Evolutionary conservation across 2,329 filamentous ascomycete species (phyloP).

Genomic region (Teratosphaeria epicoccoides): DNA sequence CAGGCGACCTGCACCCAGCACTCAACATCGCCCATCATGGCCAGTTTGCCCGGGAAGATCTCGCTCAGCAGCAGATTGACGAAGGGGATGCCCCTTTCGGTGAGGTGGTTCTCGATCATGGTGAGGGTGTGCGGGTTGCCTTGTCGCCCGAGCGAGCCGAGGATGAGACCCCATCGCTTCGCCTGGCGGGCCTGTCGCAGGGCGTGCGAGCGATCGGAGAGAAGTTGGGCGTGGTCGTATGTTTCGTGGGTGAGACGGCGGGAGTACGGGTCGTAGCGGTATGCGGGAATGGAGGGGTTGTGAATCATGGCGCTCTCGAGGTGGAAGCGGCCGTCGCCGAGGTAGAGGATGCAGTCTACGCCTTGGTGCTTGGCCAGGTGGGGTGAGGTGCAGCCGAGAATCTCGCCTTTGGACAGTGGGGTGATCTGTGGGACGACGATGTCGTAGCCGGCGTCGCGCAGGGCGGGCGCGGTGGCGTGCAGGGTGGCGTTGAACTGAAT

Average conservation of each 20-base stretch:
- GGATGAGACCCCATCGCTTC: conserved; percentile 86
- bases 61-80: conserved; percentile 83
- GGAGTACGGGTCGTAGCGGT: conserved; percentile 94
- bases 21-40: conserved; percentile 74
- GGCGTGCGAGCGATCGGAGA: conserved; percentile 64
- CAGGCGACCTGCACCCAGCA: conserved; percentile 98
- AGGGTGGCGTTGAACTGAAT: conserved; percentile 98
- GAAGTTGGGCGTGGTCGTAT: conserved; percentile 88
- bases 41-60: conserved; percentile 92
- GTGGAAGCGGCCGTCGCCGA: conserved; percentile 89
- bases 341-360: conserved; percentile 73
- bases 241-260: conserved; percentile 81
- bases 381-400: conserved; percentile 92
- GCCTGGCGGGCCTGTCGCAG: conserved; percentile 66
- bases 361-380: conserved; percentile 44
- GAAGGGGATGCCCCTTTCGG: conserved; percentile 61
- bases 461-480: conserved; percentile 65
- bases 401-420: conserved; percentile 87
- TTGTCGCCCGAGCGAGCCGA: conserved; percentile 84
- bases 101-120: conserved; percentile 70
- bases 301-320: conserved; percentile 99
- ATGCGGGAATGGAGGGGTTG: conserved; percentile 81
- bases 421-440: conserved; percentile 86
- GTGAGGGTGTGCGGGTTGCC: conserved; percentile 89
- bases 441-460: conserved; percentile 76